Evolutionary conservation across 305 asterid species (phyloP), one percentile per base, ranked within the genome.

Genomic region (Solanum hybrid): DNA sequence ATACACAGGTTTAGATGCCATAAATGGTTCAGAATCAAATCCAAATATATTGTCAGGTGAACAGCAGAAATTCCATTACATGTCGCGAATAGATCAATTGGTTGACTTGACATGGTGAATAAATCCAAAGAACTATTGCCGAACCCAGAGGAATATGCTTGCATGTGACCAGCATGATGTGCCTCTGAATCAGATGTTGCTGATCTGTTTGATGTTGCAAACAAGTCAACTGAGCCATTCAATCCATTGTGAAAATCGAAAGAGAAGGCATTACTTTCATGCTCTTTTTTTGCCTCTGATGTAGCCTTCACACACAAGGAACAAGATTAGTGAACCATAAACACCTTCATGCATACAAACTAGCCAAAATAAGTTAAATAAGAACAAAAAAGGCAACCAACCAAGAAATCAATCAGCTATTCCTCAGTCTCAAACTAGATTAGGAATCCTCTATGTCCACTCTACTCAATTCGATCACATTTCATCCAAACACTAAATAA

Each of bases 291-390:
- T 65, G 45, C 93, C 92, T 89, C 78, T 24, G 90, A 33, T 79
- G 89, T 92, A 80, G 90, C 97, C 98, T 96, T 91, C 94, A 91
- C 38, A 86, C 57, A 37, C 38, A 89, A 82, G 90, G 76, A 91
- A 87, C 91, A 87, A 91, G 89, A 75, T 91, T 93, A 93, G 92
- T 90, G 84, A 92, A 89, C 90, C n/a, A 84, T 31, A 51, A 31
- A 84, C 76, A 84, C 75, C 76, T 51, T 31, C 39, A 84, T 51
- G 76, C 22, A 0, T 32, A 51, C 76, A 51, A 84, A 84, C 77
- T 84, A 84, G 11, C 32, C 33, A 80, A 38, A 79, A 80, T 37
- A 80, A 80, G 32, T n/a, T 80, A 29, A 29, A 84, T 17, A 20
- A 51, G 41, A 51, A 84, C 88, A 31, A 31, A 51, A 84, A 10